Percentiles rank a stretch among this genome's conserved stretches.
Evolutionary conservation across 2,329 filamentous ascomycete genomes (phyloP).

Genomic region (Nemania bipapillata): DNA sequence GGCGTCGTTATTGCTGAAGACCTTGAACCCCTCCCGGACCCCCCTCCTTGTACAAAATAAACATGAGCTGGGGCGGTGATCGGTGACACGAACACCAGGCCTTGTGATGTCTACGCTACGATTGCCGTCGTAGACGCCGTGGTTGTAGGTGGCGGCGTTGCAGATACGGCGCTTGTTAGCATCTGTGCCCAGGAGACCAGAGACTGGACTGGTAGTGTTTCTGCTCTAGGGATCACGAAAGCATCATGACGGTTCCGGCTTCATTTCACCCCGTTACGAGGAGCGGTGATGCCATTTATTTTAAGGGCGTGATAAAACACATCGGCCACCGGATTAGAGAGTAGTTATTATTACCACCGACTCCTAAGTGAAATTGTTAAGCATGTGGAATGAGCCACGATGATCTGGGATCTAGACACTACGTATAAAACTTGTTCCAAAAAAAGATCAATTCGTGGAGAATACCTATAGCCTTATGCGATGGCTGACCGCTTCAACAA

Average conservation of each 20-base stretch:
- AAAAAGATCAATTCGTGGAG: background rate
- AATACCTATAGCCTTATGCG: background rate
- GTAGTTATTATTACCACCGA: background rate
- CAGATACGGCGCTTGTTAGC: too few relatives aligned
- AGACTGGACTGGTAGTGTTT: too few relatives aligned
- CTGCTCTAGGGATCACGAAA: background rate
- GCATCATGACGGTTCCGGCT: conserved; percentile 28
- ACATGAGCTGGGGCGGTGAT: too few relatives aligned
- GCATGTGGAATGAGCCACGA: background rate
- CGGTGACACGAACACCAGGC: too few relatives aligned
- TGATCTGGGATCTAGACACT: background rate
- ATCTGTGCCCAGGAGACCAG: too few relatives aligned
- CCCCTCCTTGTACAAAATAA: too few relatives aligned
- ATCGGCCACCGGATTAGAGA: background rate
- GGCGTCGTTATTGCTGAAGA: too few relatives aligned
- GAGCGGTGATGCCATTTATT: background rate
- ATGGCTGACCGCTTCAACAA: conserved; percentile 3
- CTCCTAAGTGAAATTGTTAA: too few relatives aligned
- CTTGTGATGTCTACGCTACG: too few relatives aligned
- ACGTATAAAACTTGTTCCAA: background rate
- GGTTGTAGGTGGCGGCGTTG: too few relatives aligned
- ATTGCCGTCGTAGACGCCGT: too few relatives aligned
- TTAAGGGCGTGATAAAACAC: background rate
- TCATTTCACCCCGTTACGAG: background rate
- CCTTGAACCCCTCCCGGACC: too few relatives aligned